Conservation (phyloP, 2,329 filamentous ascomycete species). For the Sporothrix schenckii region DNA sequence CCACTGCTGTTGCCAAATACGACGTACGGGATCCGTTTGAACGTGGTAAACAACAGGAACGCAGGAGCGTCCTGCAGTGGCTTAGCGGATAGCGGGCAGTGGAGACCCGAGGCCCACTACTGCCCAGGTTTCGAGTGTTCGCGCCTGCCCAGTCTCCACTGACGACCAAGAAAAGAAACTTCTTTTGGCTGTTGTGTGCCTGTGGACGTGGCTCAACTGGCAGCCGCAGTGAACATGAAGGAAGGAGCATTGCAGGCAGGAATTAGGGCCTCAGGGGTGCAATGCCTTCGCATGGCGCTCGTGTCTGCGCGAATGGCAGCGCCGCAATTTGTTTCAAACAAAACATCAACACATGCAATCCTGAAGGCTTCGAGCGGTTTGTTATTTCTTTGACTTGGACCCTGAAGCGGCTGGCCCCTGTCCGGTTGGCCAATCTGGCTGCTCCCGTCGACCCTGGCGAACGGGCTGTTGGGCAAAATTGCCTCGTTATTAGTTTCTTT, state of each 20-base stretch:
- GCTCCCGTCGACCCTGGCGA: slow-evolving; percentile 5
- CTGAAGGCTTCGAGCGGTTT: neutral
- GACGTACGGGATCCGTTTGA: neutral
- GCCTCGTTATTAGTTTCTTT: neutral
- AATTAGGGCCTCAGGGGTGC: neutral
- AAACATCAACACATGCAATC: neutral
- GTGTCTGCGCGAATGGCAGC: slow-evolving; percentile 14
- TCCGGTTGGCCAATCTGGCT: neutral
- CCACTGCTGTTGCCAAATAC: slow-evolving; percentile 14
- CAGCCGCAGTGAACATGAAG: neutral
- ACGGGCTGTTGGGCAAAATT: neutral
- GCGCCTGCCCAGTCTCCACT: slow-evolving; percentile 21
- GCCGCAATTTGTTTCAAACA: slow-evolving; percentile 18
- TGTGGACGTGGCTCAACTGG: slow-evolving; percentile 18
- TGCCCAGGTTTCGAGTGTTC: slow-evolving; percentile 17
- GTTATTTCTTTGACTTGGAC: neutral
- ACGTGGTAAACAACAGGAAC: neutral
- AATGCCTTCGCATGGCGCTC: slow-evolving; percentile 11
- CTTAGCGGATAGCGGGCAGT: neutral
- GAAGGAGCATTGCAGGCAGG: neutral
- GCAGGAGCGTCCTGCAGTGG: neutral
- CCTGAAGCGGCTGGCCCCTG: neutral
- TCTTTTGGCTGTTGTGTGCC: slow-evolving; percentile 15
- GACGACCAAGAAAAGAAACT: slow-evolving; percentile 18
- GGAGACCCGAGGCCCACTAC: slow-evolving; percentile 19